Evolutionary conservation across 768 basidiomycete genomes (phyloP), one percentile per base, ranked within the genome.

Genomic region (Termitomyces sp.): DNA sequence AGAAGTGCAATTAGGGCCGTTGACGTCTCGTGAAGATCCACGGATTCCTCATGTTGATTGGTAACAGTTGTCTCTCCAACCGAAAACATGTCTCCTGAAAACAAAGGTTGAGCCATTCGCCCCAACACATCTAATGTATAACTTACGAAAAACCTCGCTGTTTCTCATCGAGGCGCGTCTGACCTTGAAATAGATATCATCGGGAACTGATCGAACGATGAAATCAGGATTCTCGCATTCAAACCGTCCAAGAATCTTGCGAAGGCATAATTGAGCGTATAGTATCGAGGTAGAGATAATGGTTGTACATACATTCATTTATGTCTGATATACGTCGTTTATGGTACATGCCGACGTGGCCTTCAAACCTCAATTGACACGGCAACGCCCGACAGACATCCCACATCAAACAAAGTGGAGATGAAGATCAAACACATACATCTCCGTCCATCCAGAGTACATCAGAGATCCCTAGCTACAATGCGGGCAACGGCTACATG

Each of bases 111-210:
- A 51, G 53, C 55, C 48, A 55, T 24, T n/a, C n/a, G 33, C 33
- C 32, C 22, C 36, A 40, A 52, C 45, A 33, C 26, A 53, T 45
- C 43, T 33, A 42, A 63, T 50, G 62, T 34, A 45, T 16, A 20
- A 71, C 85, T 56, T 70, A 88, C 88, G 73, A 63, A 90, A 89
- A 58, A 88, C 80, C 64, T 83, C 78, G 65, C 87, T 88, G 53
- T 72, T 76, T 47, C 70, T 69, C 58, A 89, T 72, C 22, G 79
- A 79, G 37, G 72, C 64, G 42, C 80, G 79, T 62, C 74, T 75
- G 57, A 84, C 86, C 1, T 67, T 62, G 68, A 85, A 87, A 40
- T 70, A 71, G 30, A 76, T 69, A 30, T 72, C 74, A 69, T 87
- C 85, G 36, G 75, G 76, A 24, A 79, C 69, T 44, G 85, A 86